These are phyloP conservation scores for Epichloe brachyelytri DNA, from an alignment of 2,329 filamentous ascomycete species.

Conservation along the genomic window DNA sequence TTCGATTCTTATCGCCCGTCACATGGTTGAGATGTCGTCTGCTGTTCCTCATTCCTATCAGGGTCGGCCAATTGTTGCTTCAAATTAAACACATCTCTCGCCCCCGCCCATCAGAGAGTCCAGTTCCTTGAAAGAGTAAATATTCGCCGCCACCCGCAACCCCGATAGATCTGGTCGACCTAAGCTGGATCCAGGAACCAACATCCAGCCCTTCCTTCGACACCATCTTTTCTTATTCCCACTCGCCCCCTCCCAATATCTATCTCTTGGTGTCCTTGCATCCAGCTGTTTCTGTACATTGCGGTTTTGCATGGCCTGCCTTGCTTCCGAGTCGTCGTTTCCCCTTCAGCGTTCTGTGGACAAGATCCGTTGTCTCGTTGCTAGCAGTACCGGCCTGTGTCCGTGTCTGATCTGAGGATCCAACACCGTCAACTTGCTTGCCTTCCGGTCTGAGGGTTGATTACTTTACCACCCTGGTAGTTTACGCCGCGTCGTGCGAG, in stretches of 20 bases:
- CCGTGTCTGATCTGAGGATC: not conserved
- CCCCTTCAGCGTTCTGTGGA: not conserved
- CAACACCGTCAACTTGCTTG: not conserved
- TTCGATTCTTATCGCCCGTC: conserved; percentile 6
- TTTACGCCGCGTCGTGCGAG: conserved; percentile 3
- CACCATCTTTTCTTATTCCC: not conserved
- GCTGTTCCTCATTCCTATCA: conserved; percentile 1
- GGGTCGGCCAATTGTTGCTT: conserved; percentile 6
- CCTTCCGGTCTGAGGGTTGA: not conserved
- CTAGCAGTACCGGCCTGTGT: not conserved
- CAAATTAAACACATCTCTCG: conserved; percentile 8
- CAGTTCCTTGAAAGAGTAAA: conserved; percentile 3
- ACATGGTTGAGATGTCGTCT: conserved; percentile 5
- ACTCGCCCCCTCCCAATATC: not conserved
- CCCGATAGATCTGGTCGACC: conserved; percentile 5
- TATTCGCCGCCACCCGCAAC: conserved; percentile 7
- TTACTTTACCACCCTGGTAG: conserved; percentile 6
- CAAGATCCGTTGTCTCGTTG: not conserved
- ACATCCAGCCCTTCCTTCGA: not conserved
- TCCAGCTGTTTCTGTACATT: not conserved
- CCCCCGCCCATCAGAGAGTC: conserved; percentile 7
- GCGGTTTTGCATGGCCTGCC: not conserved
- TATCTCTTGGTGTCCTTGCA: not conserved
- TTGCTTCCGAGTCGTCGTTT: not conserved
- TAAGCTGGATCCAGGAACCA: conserved; percentile 6